Conservation (phyloP, 2,329 filamentous ascomycete genomes). For the Calonectria fujianensis region DNA sequence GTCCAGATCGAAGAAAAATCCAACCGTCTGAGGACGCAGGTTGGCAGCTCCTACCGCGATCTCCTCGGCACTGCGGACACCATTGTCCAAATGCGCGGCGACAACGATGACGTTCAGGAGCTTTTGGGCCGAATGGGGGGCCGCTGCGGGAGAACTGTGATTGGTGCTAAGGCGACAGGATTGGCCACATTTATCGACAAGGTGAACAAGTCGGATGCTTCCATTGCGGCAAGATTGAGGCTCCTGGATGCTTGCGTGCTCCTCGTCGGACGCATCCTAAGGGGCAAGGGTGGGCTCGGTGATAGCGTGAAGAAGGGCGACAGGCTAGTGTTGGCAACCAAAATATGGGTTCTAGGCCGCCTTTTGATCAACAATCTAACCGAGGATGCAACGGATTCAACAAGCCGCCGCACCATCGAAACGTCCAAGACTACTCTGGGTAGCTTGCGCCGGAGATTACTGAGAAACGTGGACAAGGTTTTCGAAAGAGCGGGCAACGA, state of each 20-base stretch:
- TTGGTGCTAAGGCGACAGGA: constrained; percentile 79
- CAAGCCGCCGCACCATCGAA: constrained; percentile 68
- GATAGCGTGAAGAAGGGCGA: constrained; percentile 64
- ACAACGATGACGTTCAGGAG: constrained; percentile 84
- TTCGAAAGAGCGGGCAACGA: constrained; percentile 77
- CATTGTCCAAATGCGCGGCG: constrained; percentile 91
- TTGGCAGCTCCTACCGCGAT: constrained; percentile 86
- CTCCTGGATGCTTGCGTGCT: constrained; percentile 72
- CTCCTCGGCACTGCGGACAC: constrained; percentile 93
- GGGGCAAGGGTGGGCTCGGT: constrained; percentile 59
- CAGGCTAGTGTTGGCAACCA: constrained; percentile 76
- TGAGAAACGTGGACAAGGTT: constrained; percentile 81
- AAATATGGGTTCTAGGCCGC: constrained; percentile 84
- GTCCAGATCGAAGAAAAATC: constrained; percentile 78
- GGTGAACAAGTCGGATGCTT: constrained; percentile 54
- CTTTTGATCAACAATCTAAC: constrained; percentile 84
- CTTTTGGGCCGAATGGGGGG: constrained; percentile 83
- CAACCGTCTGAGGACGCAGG: constrained; percentile 76
- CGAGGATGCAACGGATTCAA: constrained; percentile 63
- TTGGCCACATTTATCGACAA: constrained; percentile 67
- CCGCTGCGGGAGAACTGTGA: constrained; percentile 82
- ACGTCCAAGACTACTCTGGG: constrained; percentile 78
- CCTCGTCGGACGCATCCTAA: constrained; percentile 69
- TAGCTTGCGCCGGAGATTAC: constrained; percentile 76
- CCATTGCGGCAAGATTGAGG: constrained; percentile 66